Base-by-base conservation (phyloP, 2,329 filamentous ascomycete genomes). In the Zopfia rhizophila region DNA sequence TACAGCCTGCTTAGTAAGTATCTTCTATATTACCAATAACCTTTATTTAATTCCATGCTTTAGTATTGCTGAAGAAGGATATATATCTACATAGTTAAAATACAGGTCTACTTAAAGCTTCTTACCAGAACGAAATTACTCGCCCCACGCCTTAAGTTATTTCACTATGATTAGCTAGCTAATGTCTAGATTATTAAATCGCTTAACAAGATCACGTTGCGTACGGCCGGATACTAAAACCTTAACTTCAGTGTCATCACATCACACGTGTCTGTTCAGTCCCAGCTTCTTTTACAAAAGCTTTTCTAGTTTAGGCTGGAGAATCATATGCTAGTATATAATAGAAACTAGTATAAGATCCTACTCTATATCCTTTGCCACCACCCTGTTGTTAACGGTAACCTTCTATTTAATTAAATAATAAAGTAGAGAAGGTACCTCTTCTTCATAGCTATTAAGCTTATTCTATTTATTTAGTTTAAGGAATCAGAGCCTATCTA, bases 31-130 rank as follows among this genome's bases (percentile, higher is more conserved):
- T 11, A 48, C 42, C 7, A 48, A 55, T 10, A 33, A 36, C 41
- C 37, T 19, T 42, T 51, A 23, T 27, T 45, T 44, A 23, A n/a
- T n/a, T n/a, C 40, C 49, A 12, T 12, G 21, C 32, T 38, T 39
- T 28, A 30, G 8, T 11, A 23, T 14, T 8, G 29, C 30, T 22
- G 31, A 17, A 14, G 28, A 28, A 3, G 37, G 23, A n/a, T n/a
- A n/a, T 37, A 37, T 22, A 21, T 65, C 60, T 55, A 63, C 39
- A 41, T 70, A 70, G 44, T 69, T 67, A 40, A 70, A 65, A 23
- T 52, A 56, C 6, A 70, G 45, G 23, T 56, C 52, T 5, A 69
- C 40, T 45, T 52, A 60, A 7, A 72, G 60, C 48, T 55, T 66
- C 55, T 63, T 69, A 38, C 65, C 60, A 29, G 48, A 32, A 24